Evolutionary conservation across 2,329 filamentous ascomycete species (phyloP), one percentile per base, ranked within the genome.

Genomic region (Ceratocystis eucalypticola): DNA sequence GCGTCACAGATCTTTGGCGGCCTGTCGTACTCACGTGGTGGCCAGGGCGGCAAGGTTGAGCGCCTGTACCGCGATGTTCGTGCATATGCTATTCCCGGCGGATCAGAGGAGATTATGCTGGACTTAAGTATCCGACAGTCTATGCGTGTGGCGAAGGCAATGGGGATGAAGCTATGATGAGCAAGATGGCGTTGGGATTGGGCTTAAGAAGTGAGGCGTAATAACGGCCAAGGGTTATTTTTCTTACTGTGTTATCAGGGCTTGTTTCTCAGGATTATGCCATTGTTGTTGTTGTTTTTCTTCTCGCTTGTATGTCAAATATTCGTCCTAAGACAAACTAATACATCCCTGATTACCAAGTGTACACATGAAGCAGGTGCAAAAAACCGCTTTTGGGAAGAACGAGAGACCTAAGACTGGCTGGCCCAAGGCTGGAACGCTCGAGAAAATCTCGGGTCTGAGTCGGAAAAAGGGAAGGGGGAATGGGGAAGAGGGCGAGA

Each of bases 1-100:
- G 94, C 94, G 17, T 90, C 87, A 74, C 94, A 99, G 82, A 97
- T 99, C 76, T 99, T 97, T 72, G 94, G 94, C 69, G 94, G 94
- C 30, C 79, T 97, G 70, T 91, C 87, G 72, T 97, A 97, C 79
- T 92, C 86, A 68, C 85, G 93, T 55, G 94, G 94, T 66, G 94
- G 94, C 17, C 94, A 97, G 79, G 94, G 94, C 69, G 93, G 85
- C 68, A 96, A 96, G 84, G 85, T 97, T 64, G 94, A 99, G 84
- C 80, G 94, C 68, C 78, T 99, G 72, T 97, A 97, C 77, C 84
- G 94, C 69, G 94, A 99, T 75, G 94, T 97, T 17, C 84, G 94
- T 71, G 94, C 94, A 0, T 97, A 99, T 76, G 93, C 94, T 69
- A 93, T 99, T 71, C 94, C 94, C 2, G 94, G 94, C 72, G 94